Conservation (phyloP, 2,329 filamentous ascomycete genomes). For the Samsoniella hepiali region DNA sequence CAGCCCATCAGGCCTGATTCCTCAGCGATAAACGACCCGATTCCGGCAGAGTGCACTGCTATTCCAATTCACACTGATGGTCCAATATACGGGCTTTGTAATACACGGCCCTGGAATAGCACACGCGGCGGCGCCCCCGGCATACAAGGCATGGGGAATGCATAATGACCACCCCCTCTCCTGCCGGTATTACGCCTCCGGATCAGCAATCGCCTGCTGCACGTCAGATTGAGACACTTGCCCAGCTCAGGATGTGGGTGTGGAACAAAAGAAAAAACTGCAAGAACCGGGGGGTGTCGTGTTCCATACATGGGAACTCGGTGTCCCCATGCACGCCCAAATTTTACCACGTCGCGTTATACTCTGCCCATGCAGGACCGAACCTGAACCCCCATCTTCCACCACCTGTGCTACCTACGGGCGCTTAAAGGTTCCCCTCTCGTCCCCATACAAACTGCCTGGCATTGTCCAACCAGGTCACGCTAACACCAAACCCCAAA, state of each 20-base stretch:
- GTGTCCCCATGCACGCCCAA: not conserved
- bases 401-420: not conserved
- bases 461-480: not conserved
- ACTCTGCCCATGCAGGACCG: too few relatives aligned
- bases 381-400: not conserved
- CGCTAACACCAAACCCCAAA: not conserved
- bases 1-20: not conserved
- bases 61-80: too few relatives aligned
- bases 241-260: not conserved
- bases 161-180: not conserved
- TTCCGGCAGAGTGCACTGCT: not conserved
- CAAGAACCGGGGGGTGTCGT: not conserved
- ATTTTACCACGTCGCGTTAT: not conserved
- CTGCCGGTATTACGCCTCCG: not conserved
- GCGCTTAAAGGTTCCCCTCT: not conserved
- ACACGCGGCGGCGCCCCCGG: too few relatives aligned
- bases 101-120: too few relatives aligned
- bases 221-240: slow-evolving; percentile 11
- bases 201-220: slow-evolving; percentile 16
- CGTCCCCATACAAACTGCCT: not conserved
- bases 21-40: not conserved
- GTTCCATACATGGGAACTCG: not conserved
- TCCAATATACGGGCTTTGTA: too few relatives aligned
- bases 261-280: not conserved
- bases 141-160: too few relatives aligned